Conservation (phyloP, 805 yeast genomes). For the Schizosaccharomyces lindneri region DNA sequence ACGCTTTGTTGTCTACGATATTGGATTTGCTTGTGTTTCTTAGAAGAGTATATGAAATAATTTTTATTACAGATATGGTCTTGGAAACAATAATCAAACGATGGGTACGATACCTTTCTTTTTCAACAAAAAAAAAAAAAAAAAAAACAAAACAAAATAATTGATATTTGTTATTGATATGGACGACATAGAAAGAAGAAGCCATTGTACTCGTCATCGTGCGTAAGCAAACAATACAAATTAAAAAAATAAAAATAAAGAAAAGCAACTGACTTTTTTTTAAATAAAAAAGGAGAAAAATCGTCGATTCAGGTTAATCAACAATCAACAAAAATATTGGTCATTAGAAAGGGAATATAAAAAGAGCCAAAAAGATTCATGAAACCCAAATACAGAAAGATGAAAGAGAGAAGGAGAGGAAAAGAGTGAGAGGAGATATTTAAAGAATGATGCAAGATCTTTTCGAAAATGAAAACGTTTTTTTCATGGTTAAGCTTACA, state of each 20-base stretch:
- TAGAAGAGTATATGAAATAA: too few relatives aligned
- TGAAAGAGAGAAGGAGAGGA: background rate
- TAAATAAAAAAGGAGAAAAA: too few relatives aligned
- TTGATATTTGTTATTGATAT: too few relatives aligned
- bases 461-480: background rate
- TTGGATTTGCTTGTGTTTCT: too few relatives aligned
- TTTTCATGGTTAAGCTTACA: background rate
- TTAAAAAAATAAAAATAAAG: background rate
- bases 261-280: background rate
- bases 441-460: background rate
- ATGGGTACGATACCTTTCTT: too few relatives aligned
- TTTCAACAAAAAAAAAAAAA: too few relatives aligned
- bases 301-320: background rate
- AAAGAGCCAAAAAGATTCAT: background rate
- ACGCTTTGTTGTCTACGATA: too few relatives aligned
- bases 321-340: background rate
- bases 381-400: background rate
- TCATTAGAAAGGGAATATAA: too few relatives aligned
- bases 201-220: background rate
- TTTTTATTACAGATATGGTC: too few relatives aligned
- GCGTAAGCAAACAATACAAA: background rate
- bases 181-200: background rate
- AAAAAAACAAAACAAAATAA: background rate
- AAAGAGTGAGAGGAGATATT: background rate
- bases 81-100: too few relatives aligned